phyloP scores from a whole-genome alignment of 1,284 basidiomycete species.

The Melampsora occidentalis region DNA sequence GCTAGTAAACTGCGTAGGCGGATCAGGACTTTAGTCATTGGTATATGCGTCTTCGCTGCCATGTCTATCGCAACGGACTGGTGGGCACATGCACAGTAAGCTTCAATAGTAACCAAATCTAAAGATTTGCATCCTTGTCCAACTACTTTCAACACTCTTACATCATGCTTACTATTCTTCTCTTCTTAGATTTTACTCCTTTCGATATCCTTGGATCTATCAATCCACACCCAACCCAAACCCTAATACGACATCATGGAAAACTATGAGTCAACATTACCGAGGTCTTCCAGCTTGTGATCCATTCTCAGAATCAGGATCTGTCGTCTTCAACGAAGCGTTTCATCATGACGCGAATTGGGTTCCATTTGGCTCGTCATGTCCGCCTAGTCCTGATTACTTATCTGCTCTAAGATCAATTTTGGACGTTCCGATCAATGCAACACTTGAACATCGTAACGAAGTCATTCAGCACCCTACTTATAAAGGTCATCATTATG shows the following conservation, averaged over 20 bases:
- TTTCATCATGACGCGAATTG: slow-evolving; percentile 46
- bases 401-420: slow-evolving; percentile 43
- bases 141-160: too few species aligned
- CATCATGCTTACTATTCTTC: background rate
- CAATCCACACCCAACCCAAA: background rate
- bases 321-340: slow-evolving; percentile 45
- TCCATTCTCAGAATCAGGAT: slow-evolving; percentile 48
- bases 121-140: too few species aligned
- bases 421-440: slow-evolving; percentile 27
- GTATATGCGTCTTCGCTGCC: slow-evolving; percentile 13
- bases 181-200: background rate
- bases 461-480: slow-evolving; percentile 7
- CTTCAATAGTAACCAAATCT: background rate
- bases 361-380: slow-evolving; percentile 46
- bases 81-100: slow-evolving; percentile 31
- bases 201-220: slow-evolving; percentile 20
- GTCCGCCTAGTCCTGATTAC: slow-evolving; percentile 49
- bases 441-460: background rate
- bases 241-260: slow-evolving; percentile 23
- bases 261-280: background rate
- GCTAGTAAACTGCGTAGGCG: background rate
- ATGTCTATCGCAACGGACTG: slow-evolving; percentile 14
- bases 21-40: slow-evolving; percentile 11
- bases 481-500: background rate
- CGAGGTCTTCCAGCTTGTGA: slow-evolving; percentile 45